Conservation (phyloP, 768 basidiomycete genomes). For the Serendipita sp. region DNA sequence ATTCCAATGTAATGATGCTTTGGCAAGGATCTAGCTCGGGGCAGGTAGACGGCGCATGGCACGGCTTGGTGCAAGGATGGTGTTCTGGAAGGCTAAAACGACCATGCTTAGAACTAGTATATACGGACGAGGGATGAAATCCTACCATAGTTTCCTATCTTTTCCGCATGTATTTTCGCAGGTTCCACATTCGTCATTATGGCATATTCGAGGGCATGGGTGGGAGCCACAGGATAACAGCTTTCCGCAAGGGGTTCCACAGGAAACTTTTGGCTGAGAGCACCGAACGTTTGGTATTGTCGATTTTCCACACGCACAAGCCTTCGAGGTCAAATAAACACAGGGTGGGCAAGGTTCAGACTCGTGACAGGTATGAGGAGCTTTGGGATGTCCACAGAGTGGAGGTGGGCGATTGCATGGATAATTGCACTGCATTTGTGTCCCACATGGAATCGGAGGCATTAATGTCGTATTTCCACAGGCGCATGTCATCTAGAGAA, state of each 20-base stretch:
- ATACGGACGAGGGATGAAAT: constrained; percentile 8
- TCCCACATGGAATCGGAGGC: constrained; percentile 82
- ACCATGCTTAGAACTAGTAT: background rate
- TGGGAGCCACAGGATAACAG: constrained; percentile 78
- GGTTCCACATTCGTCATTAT: constrained; percentile 60
- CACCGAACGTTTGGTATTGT: constrained; percentile 64
- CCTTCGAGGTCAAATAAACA: constrained; percentile 57
- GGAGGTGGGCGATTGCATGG: constrained; percentile 60
- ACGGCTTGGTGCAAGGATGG: constrained; percentile 61
- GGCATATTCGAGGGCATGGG: constrained; percentile 68
- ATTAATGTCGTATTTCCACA: constrained; percentile 79
- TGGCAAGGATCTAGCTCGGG: constrained; percentile 66
- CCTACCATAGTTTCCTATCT: constrained; percentile 65
- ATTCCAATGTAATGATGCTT: constrained; percentile 46
- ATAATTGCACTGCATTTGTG: constrained; percentile 55
- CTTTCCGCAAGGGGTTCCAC: constrained; percentile 70
- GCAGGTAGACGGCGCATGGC: constrained; percentile 82
- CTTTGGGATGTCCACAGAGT: constrained; percentile 66
- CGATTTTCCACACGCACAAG: constrained; percentile 83
- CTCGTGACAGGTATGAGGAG: constrained; percentile 72
- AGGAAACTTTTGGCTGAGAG: constrained; percentile 71
- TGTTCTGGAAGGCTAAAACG: constrained; percentile 38
- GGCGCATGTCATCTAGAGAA: constrained; percentile 38
- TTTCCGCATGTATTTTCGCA: constrained; percentile 76
- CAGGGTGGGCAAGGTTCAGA: constrained; percentile 68